Evolutionary conservation across 768 basidiomycete species (phyloP), one percentile per base, ranked within the genome.

Genomic region (Naganishia vaughanmartiniae): DNA sequence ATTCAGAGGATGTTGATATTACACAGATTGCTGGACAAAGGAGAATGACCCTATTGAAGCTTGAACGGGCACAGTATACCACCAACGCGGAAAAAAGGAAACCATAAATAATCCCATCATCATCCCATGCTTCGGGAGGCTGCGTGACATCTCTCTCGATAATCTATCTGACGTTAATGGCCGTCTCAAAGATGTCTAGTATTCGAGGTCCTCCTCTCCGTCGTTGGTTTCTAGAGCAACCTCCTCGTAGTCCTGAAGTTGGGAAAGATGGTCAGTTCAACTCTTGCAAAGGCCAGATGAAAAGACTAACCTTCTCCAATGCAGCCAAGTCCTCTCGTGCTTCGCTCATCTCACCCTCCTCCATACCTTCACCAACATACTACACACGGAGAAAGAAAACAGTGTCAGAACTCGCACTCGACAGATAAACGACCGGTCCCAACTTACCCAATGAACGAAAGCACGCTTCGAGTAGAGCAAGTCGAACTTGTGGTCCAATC

Each of bases 351-450:
- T 98, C 95, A 83, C 95, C 95, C 85, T 98, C 95, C 81, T 97
- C 95, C 95, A 98, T 97, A 85, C 95, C 95, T 84, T 98, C 94
- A 80, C 94, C 94, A 73, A 96, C 94, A 78, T 94, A 95, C 93
- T 92, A 90, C 81, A 54, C n/a, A n/a, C n/a, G n/a, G 28, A 0
- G 0, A 58, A 75, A 57, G 51, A 39, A n/a, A 39, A 31, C 9
- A 36, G 34, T 24, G 17, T 39, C 31, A 11, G 21, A 31, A 17
- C 31, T 57, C 48, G 28, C 45, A 26, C 76, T 5, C 6, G 11
- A 65, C 7, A 7, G 3, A 39, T 17, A 34, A 21, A 31, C 2
- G 34, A 15, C 21, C 14, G 19, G 45, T 46, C 34, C 5, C 12
- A 28, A 76, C 79, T 72, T 69, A 78, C 80, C 81, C 81, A 82